Evolutionary conservation across 495 filamentous ascomycete genomes (phyloP).

Genomic region (Tuber melanosporum): DNA sequence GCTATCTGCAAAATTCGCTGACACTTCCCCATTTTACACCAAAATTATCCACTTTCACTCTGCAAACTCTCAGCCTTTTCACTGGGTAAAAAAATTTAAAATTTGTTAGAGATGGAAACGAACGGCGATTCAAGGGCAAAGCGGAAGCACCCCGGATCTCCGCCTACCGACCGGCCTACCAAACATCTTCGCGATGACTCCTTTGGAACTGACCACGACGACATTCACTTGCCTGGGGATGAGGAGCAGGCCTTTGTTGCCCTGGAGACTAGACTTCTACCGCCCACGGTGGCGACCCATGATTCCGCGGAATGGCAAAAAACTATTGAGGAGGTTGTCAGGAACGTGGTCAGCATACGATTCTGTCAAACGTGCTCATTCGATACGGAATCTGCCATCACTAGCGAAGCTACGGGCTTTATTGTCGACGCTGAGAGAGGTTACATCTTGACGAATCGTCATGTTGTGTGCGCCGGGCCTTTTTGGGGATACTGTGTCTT

Average conservation of each 20-base stretch:
- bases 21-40: too few relatives aligned
- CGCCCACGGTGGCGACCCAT: constrained; percentile 51
- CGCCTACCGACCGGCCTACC: constrained; percentile 50
- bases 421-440: constrained; percentile 94
- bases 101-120: constrained; percentile 42
- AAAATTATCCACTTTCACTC: too few relatives aligned
- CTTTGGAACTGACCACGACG: constrained; percentile 45
- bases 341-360: constrained; percentile 90
- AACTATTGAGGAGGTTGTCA: constrained; percentile 87
- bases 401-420: constrained; percentile 94
- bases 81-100: too few relatives aligned
- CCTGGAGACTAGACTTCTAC: constrained; percentile 46
- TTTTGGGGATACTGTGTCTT: constrained; percentile 98
- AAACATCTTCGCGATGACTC: constrained; percentile 50
- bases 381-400: constrained; percentile 87
- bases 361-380: constrained; percentile 99
- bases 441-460: constrained; percentile 81
- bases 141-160: constrained; percentile 55
- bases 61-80: too few relatives aligned
- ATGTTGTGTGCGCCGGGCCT: constrained; percentile 92
- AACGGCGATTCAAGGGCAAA: constrained; percentile 52
- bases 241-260: constrained; percentile 43
- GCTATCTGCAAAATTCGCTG: too few relatives aligned
- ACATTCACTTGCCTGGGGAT: constrained; percentile 47
- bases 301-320: constrained; percentile 96